Conservation (phyloP, 345 rosid species). For the Clarkia xantiana region DNA sequence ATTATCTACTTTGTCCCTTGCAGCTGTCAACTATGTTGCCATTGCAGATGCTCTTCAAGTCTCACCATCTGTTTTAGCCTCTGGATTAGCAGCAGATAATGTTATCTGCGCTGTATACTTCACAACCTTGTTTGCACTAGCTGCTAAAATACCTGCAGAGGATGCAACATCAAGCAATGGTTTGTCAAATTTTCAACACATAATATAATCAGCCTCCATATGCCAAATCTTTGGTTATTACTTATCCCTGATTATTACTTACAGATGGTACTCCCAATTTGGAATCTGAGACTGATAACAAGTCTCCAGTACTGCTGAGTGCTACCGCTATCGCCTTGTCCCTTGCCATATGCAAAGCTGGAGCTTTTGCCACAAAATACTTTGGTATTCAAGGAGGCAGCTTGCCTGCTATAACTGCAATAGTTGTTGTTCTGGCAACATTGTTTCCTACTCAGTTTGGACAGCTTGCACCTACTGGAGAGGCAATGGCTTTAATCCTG, state of each 20-base stretch:
- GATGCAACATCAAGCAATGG: slow-evolving; percentile 30
- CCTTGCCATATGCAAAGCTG: slow-evolving; percentile 72
- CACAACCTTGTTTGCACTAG: slow-evolving; percentile 62
- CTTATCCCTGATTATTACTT: not conserved
- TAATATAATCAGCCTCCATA: not conserved
- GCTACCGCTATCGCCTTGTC: slow-evolving; percentile 67
- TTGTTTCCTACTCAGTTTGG: slow-evolving; percentile 58
- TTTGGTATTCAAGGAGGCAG: slow-evolving; percentile 58
- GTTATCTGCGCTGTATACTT: slow-evolving; percentile 79
- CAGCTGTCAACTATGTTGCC: slow-evolving; percentile 82
- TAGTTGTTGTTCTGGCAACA: slow-evolving; percentile 61
- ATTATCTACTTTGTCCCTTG: slow-evolving; percentile 6
- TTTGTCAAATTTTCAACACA: slow-evolving; percentile 8
- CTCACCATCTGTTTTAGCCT: slow-evolving; percentile 59
- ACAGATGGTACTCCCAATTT: slow-evolving; percentile 26
- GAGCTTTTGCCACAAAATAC: slow-evolving; percentile 27
- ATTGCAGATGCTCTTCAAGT: slow-evolving; percentile 54
- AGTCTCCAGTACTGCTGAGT: slow-evolving; percentile 44
- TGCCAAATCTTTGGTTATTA: not conserved
- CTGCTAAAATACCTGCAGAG: slow-evolving; percentile 60
- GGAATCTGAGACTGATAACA: slow-evolving; percentile 23
- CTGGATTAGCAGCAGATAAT: slow-evolving; percentile 87
- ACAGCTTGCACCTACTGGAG: slow-evolving; percentile 69
- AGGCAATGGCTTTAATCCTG: slow-evolving; percentile 79
- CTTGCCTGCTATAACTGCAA: slow-evolving; percentile 65